A percentile compares a stretch with the other conserved stretches of the same genome.
Evolutionary conservation across 2,329 filamentous ascomycete species (phyloP).

Genomic region (Botrytis pseudocinerea): DNA sequence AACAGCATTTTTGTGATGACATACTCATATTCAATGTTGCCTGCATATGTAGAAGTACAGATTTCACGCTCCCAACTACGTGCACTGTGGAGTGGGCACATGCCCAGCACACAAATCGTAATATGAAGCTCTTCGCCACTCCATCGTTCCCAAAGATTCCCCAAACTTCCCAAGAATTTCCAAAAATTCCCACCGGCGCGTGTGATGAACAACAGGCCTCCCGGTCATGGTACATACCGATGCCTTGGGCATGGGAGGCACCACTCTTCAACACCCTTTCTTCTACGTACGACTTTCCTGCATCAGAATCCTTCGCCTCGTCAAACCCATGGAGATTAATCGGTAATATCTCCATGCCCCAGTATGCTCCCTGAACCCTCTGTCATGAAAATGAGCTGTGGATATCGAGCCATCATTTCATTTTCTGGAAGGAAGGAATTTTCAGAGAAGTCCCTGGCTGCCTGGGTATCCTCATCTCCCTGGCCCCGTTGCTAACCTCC

Average conservation of each 20-base stretch:
- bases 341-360: slow-evolving; percentile 1
- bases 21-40: not conserved
- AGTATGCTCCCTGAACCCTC: not conserved
- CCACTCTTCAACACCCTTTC: not conserved
- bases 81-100: not conserved
- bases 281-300: not conserved
- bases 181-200: not conserved
- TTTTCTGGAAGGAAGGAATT: slow-evolving; percentile 6
- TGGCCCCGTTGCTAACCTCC: not conserved
- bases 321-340: slow-evolving; percentile 7
- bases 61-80: not conserved
- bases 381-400: slow-evolving; percentile 1
- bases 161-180: not conserved
- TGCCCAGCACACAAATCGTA: not conserved
- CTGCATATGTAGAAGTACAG: not conserved
- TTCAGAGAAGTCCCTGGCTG: not conserved
- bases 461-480: not conserved
- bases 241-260: slow-evolving; percentile 27
- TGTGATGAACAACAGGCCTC: slow-evolving; percentile 18
- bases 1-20: not conserved
- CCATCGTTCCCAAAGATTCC: not conserved
- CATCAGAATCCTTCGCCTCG: slow-evolving; percentile 3
- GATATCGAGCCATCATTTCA: slow-evolving; percentile 6
- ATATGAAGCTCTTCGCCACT: not conserved
- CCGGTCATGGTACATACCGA: slow-evolving; percentile 25